Evolutionary conservation across 345 rosid species (phyloP).

Genomic region (Murraya paniculata): DNA sequence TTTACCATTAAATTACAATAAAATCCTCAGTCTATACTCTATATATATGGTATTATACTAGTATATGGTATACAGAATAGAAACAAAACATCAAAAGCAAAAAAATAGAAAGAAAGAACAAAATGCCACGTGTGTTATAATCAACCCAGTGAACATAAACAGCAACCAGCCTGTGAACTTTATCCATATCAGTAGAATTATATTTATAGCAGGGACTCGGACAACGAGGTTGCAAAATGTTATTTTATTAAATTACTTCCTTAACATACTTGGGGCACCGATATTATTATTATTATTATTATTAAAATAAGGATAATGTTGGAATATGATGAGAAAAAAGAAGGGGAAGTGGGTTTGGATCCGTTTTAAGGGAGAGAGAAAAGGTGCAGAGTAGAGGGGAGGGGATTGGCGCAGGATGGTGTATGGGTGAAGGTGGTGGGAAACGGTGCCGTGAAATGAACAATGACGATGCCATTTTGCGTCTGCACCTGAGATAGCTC

Average conservation of each 20-base stretch:
- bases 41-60: no score
- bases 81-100: neutral
- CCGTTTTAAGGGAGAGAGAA: conserved; percentile 39
- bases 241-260: no score
- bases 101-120: neutral
- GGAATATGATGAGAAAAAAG: neutral
- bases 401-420: neutral
- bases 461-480: neutral
- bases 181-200: neutral
- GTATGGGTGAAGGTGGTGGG: conserved; percentile 8
- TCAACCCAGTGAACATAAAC: neutral
- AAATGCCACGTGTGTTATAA: neutral
- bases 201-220: neutral
- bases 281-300: neutral
- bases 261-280: neutral
- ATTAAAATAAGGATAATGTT: neutral
- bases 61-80: no score
- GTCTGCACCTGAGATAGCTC: neutral
- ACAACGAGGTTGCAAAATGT: no score
- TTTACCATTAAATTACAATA: neutral
- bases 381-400: neutral
- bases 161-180: neutral
- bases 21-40: neutral
- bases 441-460: neutral
- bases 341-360: conserved; percentile 27